Evolutionary conservation across 805 yeast species (phyloP), one percentile per base, ranked within the genome.

Genomic region (Ogataea methylovora): DNA sequence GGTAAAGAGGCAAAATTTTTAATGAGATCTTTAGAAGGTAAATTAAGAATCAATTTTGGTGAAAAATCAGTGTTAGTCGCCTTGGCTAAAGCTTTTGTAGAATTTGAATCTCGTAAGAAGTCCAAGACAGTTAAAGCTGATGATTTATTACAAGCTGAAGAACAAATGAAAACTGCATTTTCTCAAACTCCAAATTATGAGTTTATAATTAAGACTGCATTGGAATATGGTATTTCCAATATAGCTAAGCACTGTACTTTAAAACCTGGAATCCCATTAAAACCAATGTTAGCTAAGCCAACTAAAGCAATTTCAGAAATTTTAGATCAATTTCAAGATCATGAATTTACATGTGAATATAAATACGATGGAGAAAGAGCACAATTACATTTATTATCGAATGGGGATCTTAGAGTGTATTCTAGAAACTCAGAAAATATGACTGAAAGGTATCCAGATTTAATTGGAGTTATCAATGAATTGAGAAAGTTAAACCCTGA

Each of bases 351-450:
- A 0, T 90, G 97, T 56, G 98, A 92, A 55, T 92, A 88, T 61
- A 92, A 92, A 52, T 92, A 92, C 51, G 98, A 92, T 55, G 98
- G 98, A 29, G 98, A 92, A 60, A 73, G 98, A 48, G 97, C 97
- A 0, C 98, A 92, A 55, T 80, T 92, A 9, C 98, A 92, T 57
- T 57, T 81, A 20, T 56, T 84, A 11, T 57, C 68, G 0, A 71
- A 71, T 46, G 90, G 92, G 2, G 58, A 69, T 9, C 79, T 86
- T 46, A 68, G 73, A 36, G 81, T 92, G 10, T 92, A 85, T 56
- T 88, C 97, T 3, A 73, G 98, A 58, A 92, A 90, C 58, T 85
- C 95, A 33, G 98, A 92, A 61, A 90, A 92, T 56, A 92, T 92
- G 98, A 81, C 95, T 0, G 86, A 84, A 52, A 65, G 96, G 51